Evolutionary conservation across 768 basidiomycete species (phyloP).

Genomic region (Favolaschia claudopus): DNA sequence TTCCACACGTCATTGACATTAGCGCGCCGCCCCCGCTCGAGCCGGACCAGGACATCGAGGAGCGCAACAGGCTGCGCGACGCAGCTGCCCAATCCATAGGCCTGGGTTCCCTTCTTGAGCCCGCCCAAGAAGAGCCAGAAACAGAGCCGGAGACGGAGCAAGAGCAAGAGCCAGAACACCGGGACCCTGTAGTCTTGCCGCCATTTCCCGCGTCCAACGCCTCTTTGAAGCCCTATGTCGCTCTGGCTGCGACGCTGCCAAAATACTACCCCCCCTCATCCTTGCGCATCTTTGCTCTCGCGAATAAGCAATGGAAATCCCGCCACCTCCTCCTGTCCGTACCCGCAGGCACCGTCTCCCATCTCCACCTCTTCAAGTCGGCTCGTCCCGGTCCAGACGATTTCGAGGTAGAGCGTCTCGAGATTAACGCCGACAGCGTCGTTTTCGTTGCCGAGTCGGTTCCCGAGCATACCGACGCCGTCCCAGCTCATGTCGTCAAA

Average conservation of each 20-base stretch:
- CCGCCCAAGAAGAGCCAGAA: conserved; percentile 51
- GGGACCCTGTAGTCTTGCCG: conserved; percentile 52
- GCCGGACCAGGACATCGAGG: conserved; percentile 68
- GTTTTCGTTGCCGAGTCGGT: conserved; percentile 73
- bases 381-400: conserved; percentile 54
- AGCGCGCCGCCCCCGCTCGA: conserved; percentile 53
- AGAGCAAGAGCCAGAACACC: conserved; percentile 29
- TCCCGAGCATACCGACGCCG: conserved; percentile 31
- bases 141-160: conserved; percentile 49
- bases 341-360: conserved; percentile 53
- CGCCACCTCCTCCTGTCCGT: conserved; percentile 34
- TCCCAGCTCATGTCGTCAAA: conserved; percentile 66
- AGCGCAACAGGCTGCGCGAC: conserved; percentile 77
- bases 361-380: conserved; percentile 80
- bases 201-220: conserved; percentile 68
- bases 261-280: conserved; percentile 76
- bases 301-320: conserved; percentile 47
- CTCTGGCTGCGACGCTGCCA: conserved; percentile 61
- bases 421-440: conserved; percentile 79
- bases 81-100: conserved; percentile 82
- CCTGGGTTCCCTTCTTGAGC: conserved; percentile 55
- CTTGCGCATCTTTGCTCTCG: conserved; percentile 74
- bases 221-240: conserved; percentile 58
- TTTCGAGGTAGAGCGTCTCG: conserved; percentile 74
- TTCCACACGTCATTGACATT: conserved; percentile 81